Base-by-base conservation (phyloP, 2,329 filamentous ascomycete species). In the Kalmusia sp. region DNA sequence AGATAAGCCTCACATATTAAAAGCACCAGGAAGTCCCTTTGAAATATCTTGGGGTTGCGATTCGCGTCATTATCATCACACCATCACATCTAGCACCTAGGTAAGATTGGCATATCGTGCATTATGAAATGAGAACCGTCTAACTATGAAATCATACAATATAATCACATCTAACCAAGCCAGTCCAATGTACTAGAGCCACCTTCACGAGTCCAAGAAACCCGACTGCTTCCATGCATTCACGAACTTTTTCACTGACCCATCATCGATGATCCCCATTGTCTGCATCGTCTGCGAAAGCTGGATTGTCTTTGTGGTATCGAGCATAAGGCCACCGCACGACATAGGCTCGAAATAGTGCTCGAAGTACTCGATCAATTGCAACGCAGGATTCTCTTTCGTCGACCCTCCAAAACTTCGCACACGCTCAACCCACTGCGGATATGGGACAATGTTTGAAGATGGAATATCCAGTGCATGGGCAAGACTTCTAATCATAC, bases 321-420 rank as follows among this genome's bases (percentile, higher is more conserved):
- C 77, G 38, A 81, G 34, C 1, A 80, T 24, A 3, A 81, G 48
- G 0, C 76, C 77, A 6, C 77, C 78, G 57, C 78, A 81, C 0
- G 74, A 75, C 79, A 82, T 82, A 22, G 77, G 70, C 24, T 71
- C 6, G 44, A 71, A 77, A 46, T 76, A 56, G 4, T 52, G 41
- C 8, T 72, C 69, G 3, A 76, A 56, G 52, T 76, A 77, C 3
- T 72, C 71, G 0, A 72, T 28, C 14, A 76, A 50, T 24, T 48
- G 62, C 2, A 41, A 45, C 1, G 74, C 73, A 0, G 74, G 73
- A 39, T 76, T 75, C 7, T 69, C 61, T 3, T 51, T 30, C 11
- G 61, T 55, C 3, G 62, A 52, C 7, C 45, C 48, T 11, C 27
- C 19, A 2, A 17, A 30, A 5, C n/a, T 28, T 8, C 68, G 61